These are phyloP conservation scores for Helicocarpus griseus DNA, from an alignment of 2,329 filamentous ascomycete genomes.

Conservation along the genomic window DNA sequence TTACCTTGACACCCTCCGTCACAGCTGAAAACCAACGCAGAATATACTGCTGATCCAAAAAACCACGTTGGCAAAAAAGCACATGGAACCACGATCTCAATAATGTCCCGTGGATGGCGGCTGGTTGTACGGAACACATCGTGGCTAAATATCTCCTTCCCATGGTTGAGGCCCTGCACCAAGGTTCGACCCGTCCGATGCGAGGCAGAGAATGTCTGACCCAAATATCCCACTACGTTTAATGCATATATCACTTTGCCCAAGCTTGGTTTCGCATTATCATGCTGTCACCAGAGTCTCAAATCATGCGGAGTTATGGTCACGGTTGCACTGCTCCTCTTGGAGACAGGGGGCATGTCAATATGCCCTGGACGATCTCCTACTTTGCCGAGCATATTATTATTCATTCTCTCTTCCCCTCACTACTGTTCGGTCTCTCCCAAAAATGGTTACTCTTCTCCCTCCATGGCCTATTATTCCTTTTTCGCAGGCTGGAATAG, in stretches of 20 bases:
- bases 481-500: no score
- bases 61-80: neutral
- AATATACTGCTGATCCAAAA: neutral
- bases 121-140: neutral
- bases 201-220: neutral
- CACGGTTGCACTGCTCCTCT: neutral
- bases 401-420: no score
- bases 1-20: neutral
- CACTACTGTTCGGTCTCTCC: no score
- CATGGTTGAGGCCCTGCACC: neutral
- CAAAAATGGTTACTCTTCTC: no score
- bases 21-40: neutral
- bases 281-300: neutral
- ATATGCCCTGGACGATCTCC: no score
- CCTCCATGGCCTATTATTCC: no score
- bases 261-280: neutral
- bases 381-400: no score
- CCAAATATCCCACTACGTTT: neutral
- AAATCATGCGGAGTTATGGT: neutral
- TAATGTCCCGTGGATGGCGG: neutral
- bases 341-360: neutral
- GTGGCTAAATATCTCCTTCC: neutral
- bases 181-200: neutral
- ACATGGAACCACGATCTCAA: neutral
- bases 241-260: neutral